Conservation (phyloP, 2,329 filamentous ascomycete species). For the Verticillium klebahnii region DNA sequence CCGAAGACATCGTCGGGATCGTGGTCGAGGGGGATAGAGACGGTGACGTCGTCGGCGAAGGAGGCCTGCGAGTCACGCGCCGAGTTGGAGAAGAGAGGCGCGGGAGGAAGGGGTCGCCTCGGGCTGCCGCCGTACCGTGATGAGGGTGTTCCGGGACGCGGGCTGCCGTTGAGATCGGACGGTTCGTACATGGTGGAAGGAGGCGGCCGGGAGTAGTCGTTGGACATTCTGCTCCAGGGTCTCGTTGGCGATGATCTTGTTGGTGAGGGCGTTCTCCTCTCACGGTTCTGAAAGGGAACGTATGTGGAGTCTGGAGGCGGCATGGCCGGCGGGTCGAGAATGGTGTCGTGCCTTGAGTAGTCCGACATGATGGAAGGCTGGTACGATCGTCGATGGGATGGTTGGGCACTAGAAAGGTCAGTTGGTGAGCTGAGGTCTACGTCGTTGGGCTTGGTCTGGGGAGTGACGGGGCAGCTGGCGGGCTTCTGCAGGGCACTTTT, state of each 20-base stretch:
- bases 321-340: constrained; percentile 56
- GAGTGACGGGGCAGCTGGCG: constrained; percentile 16
- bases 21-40: constrained; percentile 64
- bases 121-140: constrained; percentile 86
- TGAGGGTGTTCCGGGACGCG: constrained; percentile 84
- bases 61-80: constrained; percentile 39
- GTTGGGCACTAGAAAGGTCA: constrained; percentile 36
- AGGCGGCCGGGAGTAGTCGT: constrained; percentile 67
- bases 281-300: constrained; percentile 46
- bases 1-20: constrained; percentile 72
- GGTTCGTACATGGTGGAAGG: constrained; percentile 77
- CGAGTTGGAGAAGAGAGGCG: constrained; percentile 71
- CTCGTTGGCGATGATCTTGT: constrained; percentile 25
- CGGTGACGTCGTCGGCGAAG: constrained; percentile 64
- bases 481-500: constrained; percentile 32
- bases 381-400: constrained; percentile 39
- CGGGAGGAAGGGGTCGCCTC: constrained; percentile 79
- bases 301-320: constrained; percentile 62
- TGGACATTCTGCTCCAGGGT: constrained; percentile 49
- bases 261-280: constrained; percentile 18
- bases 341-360: constrained; percentile 37
- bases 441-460: constrained; percentile 11
- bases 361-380: constrained; percentile 47
- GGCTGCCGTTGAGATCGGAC: constrained; percentile 81
- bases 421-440: constrained; percentile 34